Percentiles rank a stretch among this genome's conserved stretches.
These are phyloP conservation scores for Suhomyces kunorum DNA, from an alignment of 1,139 yeast genomes.

Conservation along the genomic window DNA sequence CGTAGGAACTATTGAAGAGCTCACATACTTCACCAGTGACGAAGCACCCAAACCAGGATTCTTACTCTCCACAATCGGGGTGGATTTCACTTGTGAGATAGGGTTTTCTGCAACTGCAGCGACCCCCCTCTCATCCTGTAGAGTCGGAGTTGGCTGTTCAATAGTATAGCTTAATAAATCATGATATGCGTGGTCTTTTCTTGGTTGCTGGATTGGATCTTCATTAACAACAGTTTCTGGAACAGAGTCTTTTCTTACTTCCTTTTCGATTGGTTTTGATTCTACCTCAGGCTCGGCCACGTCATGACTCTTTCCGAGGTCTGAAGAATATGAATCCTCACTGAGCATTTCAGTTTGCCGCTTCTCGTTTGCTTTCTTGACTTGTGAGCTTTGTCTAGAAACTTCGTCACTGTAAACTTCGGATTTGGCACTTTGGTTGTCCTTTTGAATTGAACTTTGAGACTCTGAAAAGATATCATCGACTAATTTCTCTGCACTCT, in stretches of 20 bases:
- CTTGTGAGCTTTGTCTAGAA: slow-evolving; percentile 2
- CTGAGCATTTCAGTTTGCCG: slow-evolving; percentile 1
- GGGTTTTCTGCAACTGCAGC: not conserved
- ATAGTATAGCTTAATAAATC: slow-evolving; percentile 1
- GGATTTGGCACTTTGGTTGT: slow-evolving; percentile 9
- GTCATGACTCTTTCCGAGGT: slow-evolving; percentile 1
- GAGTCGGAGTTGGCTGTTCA: not conserved
- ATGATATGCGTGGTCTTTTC: not conserved
- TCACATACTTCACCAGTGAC: slow-evolving; percentile 2
- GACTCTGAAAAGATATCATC: slow-evolving; percentile 41
- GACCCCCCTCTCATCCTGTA: not conserved
- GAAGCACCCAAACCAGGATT: not conserved
- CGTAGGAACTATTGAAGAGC: slow-evolving; percentile 5
- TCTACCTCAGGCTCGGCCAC: not conserved
- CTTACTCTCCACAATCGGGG: not conserved
- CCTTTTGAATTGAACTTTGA: slow-evolving; percentile 3
- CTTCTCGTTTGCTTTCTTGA: slow-evolving; percentile 4
- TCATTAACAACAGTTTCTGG: not conserved
- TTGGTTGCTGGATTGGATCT: not conserved
- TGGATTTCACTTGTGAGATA: not conserved
- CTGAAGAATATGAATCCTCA: not conserved
- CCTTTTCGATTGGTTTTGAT: not conserved
- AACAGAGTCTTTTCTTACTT: not conserved
- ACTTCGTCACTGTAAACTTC: slow-evolving; percentile 3
- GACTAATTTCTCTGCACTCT: slow-evolving; percentile 40